Evolutionary conservation across 495 filamentous ascomycete species (phyloP), one percentile per base, ranked within the genome.

Genomic region (Daldinia caldariorum): DNA sequence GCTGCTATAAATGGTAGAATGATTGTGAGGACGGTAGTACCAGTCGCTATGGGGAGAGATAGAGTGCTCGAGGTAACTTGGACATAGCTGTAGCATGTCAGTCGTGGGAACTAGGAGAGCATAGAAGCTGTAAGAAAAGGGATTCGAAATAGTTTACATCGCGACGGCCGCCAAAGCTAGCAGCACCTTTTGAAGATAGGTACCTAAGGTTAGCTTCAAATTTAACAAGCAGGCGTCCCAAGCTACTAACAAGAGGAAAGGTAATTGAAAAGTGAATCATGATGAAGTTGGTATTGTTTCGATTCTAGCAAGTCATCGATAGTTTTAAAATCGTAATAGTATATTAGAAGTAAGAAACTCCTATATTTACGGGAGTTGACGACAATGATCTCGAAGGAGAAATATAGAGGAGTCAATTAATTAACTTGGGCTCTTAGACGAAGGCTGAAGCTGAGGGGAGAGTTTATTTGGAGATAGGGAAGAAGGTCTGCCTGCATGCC

Each of bases 1-100:
- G 79, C 79, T 38, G 85, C 78, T 47, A 86, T 72, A 43, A 87
- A 63, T 6, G 87, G 87, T 13, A 88, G 79, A 34, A 85, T 77
- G 53, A 86, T 79, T 18, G 83, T 81, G 37, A 87, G 77, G 35
- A 82, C 77, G 12, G 80, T 79, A 6, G 86, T 80, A 34, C 72
- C 74, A 20, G 81, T 70, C 13, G 86, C 76, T 59, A 88, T 79
- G 53, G 86, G 87, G 14, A 88, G 80, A 35, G 79, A 82, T 63
- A 88, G 82, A 45, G 66, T 72, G 61, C 79, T 77, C 1, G 82
- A 68, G 60, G 80, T 82, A 38, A 81, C 77, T 67, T 83, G 80
- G n/a, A 82, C 79, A 72, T 85, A 87, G 61, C 83, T 87, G 39
- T 16, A 38, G 26, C 0, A 6, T 47, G 65, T 76, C 12, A 72